A percentile compares a stretch with the other conserved stretches of the same genome.
Conservation (phyloP, 805 yeast genomes). For the Pichia deserticola region DNA sequence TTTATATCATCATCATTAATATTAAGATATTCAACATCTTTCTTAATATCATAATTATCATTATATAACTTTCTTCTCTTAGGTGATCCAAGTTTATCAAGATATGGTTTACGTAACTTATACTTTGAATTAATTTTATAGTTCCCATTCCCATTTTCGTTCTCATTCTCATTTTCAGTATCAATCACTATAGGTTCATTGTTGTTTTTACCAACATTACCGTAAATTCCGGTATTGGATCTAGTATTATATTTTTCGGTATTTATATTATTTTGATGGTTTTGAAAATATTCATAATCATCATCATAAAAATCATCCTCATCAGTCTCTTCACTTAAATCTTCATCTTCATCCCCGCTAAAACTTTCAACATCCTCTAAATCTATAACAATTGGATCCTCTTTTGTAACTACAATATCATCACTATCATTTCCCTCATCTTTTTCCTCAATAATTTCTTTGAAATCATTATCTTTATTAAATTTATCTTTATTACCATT, state of each 20-base stretch:
- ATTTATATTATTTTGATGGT: too few species aligned
- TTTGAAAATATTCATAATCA: slow-evolving; percentile 1
- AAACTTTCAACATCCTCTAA: slow-evolving; percentile 18
- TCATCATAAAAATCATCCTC: slow-evolving; percentile 8
- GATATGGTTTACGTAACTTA: not conserved
- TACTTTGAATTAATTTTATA: not conserved
- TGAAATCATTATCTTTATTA: too few species aligned
- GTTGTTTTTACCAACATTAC: not conserved
- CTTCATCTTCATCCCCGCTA: slow-evolving; percentile 25
- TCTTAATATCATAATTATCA: too few species aligned
- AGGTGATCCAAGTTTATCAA: not conserved
- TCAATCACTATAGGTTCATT: not conserved
- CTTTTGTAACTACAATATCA: not conserved
- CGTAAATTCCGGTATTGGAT: not conserved
- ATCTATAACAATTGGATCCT: not conserved
- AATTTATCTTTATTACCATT: too few species aligned
- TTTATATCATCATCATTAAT: not conserved
- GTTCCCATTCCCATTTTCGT: not conserved
- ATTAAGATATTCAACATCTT: not conserved
- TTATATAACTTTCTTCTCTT: not conserved
- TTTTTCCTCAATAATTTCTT: too few species aligned
- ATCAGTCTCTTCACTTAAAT: not conserved
- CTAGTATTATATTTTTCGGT: too few species aligned
- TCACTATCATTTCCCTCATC: not conserved
- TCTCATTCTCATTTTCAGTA: not conserved